phyloP scores from a whole-genome alignment of 2,329 filamentous ascomycete species.

The Uncinocarpus reesii region DNA sequence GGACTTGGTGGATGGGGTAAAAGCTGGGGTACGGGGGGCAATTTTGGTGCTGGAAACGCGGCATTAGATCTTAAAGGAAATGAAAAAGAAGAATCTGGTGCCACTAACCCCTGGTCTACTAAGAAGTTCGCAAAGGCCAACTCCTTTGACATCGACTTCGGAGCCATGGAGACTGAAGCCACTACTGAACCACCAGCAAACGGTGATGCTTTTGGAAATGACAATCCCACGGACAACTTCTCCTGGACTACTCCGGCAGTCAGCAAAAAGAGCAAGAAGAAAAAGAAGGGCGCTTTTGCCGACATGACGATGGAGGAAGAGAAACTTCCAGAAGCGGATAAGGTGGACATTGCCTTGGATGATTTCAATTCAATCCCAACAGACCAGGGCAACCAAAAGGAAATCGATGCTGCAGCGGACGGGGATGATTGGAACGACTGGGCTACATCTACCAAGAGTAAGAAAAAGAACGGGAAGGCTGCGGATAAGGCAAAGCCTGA shows the following conservation, averaged over 20 bases:
- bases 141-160: constrained; percentile 38
- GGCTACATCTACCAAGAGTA: constrained; percentile 32
- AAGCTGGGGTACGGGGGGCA: constrained; percentile 46
- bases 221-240: constrained; percentile 36
- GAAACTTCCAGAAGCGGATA: too few species aligned
- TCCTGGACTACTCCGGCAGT: constrained; percentile 33
- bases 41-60: constrained; percentile 17
- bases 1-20: constrained; percentile 51
- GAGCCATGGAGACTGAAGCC: constrained; percentile 26
- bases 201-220: constrained; percentile 18
- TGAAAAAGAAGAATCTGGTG: constrained; percentile 21
- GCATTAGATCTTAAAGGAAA: constrained; percentile 16
- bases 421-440: constrained; percentile 19
- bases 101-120: constrained; percentile 34
- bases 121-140: constrained; percentile 22
- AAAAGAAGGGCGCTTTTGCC: constrained; percentile 23
- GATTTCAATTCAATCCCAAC: neutral
- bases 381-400: constrained; percentile 26
- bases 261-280: constrained; percentile 47
- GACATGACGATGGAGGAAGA: constrained; percentile 7
- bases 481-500: neutral
- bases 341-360: too few species aligned
- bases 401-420: constrained; percentile 21
- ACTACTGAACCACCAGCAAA: constrained; percentile 30
- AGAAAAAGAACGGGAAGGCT: constrained; percentile 23